Conservation (phyloP, 2,329 filamentous ascomycete species). For the Talaromyces sp. region DNA sequence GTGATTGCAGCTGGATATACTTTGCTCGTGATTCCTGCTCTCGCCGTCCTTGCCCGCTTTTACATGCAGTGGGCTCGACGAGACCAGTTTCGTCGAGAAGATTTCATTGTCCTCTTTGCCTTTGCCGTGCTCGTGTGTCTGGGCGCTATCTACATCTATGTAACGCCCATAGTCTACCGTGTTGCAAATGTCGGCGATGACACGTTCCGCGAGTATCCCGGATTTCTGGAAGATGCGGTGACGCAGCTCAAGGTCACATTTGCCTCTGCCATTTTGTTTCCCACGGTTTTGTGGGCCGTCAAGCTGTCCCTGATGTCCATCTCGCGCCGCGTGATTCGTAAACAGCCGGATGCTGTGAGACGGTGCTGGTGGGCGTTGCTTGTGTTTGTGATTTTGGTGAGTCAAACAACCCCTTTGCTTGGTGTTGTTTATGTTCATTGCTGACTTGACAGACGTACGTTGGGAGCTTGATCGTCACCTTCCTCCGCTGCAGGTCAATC, state of each 20-base stretch:
- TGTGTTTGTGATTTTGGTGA: slow-evolving; percentile 28
- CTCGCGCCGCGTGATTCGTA: slow-evolving; percentile 32
- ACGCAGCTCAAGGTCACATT: slow-evolving; percentile 34
- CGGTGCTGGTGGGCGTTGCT: slow-evolving; percentile 34
- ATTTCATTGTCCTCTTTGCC: slow-evolving; percentile 12
- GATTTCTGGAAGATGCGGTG: slow-evolving; percentile 20
- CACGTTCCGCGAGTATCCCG: slow-evolving; percentile 20
- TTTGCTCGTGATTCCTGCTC: slow-evolving; percentile 14
- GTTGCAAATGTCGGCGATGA: slow-evolving; percentile 21
- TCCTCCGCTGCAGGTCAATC: slow-evolving; percentile 29
- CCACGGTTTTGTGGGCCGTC: slow-evolving; percentile 35
- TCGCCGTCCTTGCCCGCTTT: slow-evolving; percentile 14
- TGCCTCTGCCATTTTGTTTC: slow-evolving; percentile 33
- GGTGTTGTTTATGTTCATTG: background rate
- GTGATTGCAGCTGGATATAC: slow-evolving; percentile 12
- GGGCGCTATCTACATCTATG: slow-evolving; percentile 28
- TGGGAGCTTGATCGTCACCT: slow-evolving; percentile 30
- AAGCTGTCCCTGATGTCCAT: slow-evolving; percentile 37
- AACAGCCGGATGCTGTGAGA: slow-evolving; percentile 23
- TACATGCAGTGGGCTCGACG: slow-evolving; percentile 3
- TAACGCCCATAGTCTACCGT: slow-evolving; percentile 28
- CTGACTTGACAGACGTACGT: slow-evolving; percentile 24
- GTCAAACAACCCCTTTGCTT: background rate
- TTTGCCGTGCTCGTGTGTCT: slow-evolving; percentile 23
- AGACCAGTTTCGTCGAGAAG: slow-evolving; percentile 8